A percentile compares a stretch with the other conserved stretches of the same genome.
Evolutionary conservation across 805 yeast genomes (phyloP).

Genomic region (Barnettozyma sp.): DNA sequence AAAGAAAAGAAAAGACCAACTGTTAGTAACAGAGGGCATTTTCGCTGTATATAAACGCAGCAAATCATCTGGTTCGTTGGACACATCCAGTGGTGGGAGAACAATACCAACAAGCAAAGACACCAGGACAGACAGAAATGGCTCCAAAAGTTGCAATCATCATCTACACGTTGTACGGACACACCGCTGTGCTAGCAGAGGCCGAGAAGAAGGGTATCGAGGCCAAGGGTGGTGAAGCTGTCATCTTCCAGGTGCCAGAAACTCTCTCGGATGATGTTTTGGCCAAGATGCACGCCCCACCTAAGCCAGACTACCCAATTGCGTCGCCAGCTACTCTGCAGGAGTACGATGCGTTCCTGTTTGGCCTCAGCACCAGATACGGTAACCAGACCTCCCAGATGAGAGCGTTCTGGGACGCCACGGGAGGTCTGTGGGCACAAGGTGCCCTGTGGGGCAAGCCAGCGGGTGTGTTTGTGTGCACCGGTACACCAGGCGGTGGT

Average conservation of each 20-base stretch:
- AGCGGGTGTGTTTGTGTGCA: constrained; percentile 63
- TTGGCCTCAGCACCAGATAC: constrained; percentile 83
- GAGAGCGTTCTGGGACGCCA: constrained; percentile 64
- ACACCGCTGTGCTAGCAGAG: constrained; percentile 61
- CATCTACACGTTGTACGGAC: constrained; percentile 78
- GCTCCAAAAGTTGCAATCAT: constrained; percentile 41
- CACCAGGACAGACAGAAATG: constrained; percentile 19
- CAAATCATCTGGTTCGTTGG: too few relatives aligned
- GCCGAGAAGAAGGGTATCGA: constrained; percentile 61
- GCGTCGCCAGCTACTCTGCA: constrained; percentile 51
- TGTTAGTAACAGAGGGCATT: too few relatives aligned
- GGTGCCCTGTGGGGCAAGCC: constrained; percentile 68
- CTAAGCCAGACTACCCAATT: constrained; percentile 46
- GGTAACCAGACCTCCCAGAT: constrained; percentile 77
- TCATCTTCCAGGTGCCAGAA: constrained; percentile 73
- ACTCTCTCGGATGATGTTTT: constrained; percentile 61
- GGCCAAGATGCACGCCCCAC: constrained; percentile 55
- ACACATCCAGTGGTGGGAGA: too few relatives aligned
- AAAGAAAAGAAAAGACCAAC: too few relatives aligned
- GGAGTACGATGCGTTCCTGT: constrained; percentile 71
- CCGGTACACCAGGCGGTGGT: constrained; percentile 73
- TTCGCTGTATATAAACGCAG: background rate
- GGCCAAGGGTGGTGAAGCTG: constrained; percentile 61
- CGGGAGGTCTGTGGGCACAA: constrained; percentile 69
- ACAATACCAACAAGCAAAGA: background rate